A percentile compares a stretch with the other conserved stretches of the same genome.
phyloP scores from a whole-genome alignment of 139 green algal genomes.

The Coccomyxa sp. region DNA sequence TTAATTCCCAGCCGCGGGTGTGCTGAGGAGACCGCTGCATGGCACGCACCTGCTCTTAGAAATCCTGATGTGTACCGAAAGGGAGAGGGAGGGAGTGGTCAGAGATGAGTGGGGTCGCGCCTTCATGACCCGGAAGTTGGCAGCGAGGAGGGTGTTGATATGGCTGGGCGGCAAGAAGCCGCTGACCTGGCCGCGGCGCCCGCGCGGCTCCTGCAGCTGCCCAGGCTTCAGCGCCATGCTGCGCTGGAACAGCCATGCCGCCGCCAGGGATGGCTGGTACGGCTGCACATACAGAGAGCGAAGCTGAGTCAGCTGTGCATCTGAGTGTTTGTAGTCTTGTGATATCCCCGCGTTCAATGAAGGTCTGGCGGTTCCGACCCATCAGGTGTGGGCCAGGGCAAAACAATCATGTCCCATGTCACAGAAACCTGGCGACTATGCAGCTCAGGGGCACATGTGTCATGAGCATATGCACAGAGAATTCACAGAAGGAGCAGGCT shows the following conservation, averaged over 20 bases:
- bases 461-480: no score
- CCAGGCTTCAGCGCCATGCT: conserved; percentile 61
- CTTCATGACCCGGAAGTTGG: conserved; percentile 65
- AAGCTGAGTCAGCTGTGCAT: no score
- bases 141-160: conserved; percentile 64
- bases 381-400: no score
- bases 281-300: conserved; percentile 51
- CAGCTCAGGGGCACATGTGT: no score
- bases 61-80: background rate
- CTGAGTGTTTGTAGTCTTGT: no score
- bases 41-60: background rate
- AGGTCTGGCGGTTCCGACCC: no score
- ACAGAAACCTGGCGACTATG: no score
- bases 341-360: no score
- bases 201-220: conserved; percentile 21
- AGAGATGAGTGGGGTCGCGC: background rate
- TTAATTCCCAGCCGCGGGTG: background rate
- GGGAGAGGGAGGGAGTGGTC: background rate
- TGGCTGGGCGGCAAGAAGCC: conserved; percentile 42
- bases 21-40: background rate
- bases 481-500: no score
- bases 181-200: background rate
- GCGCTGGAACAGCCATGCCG: conserved; percentile 71
- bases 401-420: no score
- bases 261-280: conserved; percentile 66